These are phyloP conservation scores for Blastobotrys arbuscula DNA, from an alignment of 1,139 yeast genomes.

Conservation along the genomic window DNA sequence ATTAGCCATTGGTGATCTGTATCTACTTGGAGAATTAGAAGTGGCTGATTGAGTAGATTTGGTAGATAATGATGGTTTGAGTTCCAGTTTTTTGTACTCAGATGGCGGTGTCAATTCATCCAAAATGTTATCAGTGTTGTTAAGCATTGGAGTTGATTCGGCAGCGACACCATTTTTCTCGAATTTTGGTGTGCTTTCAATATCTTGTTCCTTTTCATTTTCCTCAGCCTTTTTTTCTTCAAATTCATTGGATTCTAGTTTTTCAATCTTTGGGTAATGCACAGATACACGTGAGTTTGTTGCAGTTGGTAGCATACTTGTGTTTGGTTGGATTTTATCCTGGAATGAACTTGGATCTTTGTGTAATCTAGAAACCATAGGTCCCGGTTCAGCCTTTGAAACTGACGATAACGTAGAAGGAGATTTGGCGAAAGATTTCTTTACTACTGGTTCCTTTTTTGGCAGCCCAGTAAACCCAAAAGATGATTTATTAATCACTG, in stretches of 20 bases:
- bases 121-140: not conserved
- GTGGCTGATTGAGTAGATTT: not conserved
- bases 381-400: conserved; percentile 9
- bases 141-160: conserved; percentile 1
- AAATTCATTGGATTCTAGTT: not conserved
- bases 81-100: not conserved
- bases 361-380: conserved; percentile 10
- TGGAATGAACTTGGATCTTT: conserved; percentile 14
- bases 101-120: conserved; percentile 10
- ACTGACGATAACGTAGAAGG: conserved; percentile 19
- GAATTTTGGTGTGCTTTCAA: conserved; percentile 1
- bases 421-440: conserved; percentile 32
- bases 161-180: not conserved
- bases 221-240: not conserved
- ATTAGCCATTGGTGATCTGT: not conserved
- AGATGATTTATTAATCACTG: conserved; percentile 20
- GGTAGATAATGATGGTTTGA: not conserved
- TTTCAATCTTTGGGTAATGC: conserved; percentile 14
- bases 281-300: conserved; percentile 8
- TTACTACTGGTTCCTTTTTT: conserved; percentile 41
- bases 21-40: not conserved
- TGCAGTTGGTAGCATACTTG: not conserved
- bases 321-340: conserved; percentile 2
- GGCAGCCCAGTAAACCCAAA: conserved; percentile 44
- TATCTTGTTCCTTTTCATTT: not conserved